Evolutionary conservation across 306 rosid species (phyloP).

Genomic region (Herpetospermum pedunculosum): DNA sequence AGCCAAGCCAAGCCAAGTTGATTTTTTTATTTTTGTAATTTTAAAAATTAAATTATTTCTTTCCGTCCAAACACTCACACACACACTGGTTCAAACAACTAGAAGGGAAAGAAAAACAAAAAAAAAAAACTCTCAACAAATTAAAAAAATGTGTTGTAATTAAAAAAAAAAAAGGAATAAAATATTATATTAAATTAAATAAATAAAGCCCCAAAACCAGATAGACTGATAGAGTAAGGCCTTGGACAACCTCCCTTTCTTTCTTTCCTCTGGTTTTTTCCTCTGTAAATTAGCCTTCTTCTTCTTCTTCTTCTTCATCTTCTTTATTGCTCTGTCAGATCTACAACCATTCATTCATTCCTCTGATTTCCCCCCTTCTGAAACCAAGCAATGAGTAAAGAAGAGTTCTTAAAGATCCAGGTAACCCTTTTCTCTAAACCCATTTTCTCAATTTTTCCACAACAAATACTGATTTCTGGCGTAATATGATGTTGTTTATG

Average conservation of each 20-base stretch:
- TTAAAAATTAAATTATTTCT: no score
- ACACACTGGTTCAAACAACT: not conserved
- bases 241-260: conserved; percentile 1
- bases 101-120: no score
- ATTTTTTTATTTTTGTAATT: no score
- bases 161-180: not conserved
- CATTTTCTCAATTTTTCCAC: not conserved
- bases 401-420: conserved; percentile 86
- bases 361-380: conserved; percentile 12
- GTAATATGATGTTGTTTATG: no score
- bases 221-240: conserved; percentile 11
- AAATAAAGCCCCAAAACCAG: conserved; percentile 31
- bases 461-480: no score
- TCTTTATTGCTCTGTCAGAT: conserved; percentile 30
- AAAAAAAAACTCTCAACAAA: no score
- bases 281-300: conserved; percentile 13
- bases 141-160: not conserved
- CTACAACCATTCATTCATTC: conserved; percentile 12
- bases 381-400: conserved; percentile 53
- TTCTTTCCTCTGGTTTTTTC: conserved; percentile 11
- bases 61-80: conserved; percentile 2
- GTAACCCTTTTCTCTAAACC: conserved; percentile 18
- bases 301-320: not conserved
- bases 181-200: conserved; percentile 19
- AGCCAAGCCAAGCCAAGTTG: no score